Percentiles rank a stretch among this genome's conserved stretches.
phyloP scores from a whole-genome alignment of 2,329 filamentous ascomycete genomes.

The Cercospora zeina region DNA sequence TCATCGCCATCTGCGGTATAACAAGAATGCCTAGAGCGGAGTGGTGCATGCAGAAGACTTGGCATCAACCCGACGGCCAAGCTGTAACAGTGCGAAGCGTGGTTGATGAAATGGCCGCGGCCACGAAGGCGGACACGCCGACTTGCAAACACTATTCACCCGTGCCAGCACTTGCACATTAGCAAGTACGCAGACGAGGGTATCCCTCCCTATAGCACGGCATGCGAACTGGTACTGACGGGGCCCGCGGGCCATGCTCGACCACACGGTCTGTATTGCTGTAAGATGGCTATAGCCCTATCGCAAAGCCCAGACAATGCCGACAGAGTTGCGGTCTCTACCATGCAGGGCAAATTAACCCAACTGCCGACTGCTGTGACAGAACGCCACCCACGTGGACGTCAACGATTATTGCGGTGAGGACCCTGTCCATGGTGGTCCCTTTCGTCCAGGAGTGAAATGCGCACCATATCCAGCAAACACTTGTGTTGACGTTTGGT shows the following conservation, averaged over 20 bases:
- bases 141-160: neutral
- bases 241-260: neutral
- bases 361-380: neutral
- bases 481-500: constrained; percentile 1
- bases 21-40: neutral
- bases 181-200: constrained; percentile 1
- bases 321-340: constrained; percentile 1
- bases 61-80: constrained; percentile 10
- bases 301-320: neutral
- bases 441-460: constrained; percentile 1
- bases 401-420: constrained; percentile 11
- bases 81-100: neutral
- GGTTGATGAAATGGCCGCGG: neutral
- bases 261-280: neutral
- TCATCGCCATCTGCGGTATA: neutral
- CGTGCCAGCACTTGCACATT: neutral
- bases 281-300: neutral
- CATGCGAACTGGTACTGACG: neutral
- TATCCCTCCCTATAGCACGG: constrained; percentile 5
- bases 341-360: neutral
- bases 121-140: neutral
- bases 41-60: constrained; percentile 6
- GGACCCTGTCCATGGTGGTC: constrained; percentile 8
- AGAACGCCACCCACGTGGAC: constrained; percentile 1
- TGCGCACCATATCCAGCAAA: constrained; percentile 8